A percentile compares a stretch with the other conserved stretches of the same genome.
Conservation (phyloP, 495 filamentous ascomycete genomes). For the Hypoxylon cercidicola region DNA sequence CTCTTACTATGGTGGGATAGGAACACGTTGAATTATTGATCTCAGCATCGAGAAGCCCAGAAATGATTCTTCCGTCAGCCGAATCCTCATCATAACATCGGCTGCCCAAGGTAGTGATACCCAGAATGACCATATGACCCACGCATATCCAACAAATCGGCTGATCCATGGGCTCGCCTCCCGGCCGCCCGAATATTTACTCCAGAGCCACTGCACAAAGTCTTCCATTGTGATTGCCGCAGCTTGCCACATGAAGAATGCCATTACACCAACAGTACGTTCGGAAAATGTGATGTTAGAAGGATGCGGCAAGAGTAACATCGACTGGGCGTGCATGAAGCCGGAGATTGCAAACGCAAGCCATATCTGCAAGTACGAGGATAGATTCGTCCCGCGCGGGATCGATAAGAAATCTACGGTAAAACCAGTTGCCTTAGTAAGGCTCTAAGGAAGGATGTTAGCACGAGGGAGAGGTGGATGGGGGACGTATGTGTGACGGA, state of each 20-base stretch:
- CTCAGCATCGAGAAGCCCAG: no score
- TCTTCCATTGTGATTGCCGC: conserved; percentile 9
- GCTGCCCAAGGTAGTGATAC: no score
- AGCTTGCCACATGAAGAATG: conserved; percentile 6
- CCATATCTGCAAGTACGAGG: conserved; percentile 4
- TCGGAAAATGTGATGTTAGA: not conserved
- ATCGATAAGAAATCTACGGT: conserved; percentile 1
- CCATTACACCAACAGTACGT: conserved; percentile 1
- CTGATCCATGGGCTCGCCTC: no score
- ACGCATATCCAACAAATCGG: no score
- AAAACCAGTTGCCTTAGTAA: conserved; percentile 1
- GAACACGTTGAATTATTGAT: no score
- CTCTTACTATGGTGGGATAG: no score
- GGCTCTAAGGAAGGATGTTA: conserved; percentile 2
- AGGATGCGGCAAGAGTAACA: conserved; percentile 2
- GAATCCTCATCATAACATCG: no score
- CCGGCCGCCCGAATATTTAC: no score
- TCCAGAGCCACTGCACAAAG: not conserved
- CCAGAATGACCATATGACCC: no score
- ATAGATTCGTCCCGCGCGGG: not conserved
- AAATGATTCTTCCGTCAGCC: no score
- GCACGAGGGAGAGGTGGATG: not conserved
- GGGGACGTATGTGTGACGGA: not conserved
- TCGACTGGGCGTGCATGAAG: conserved; percentile 4
- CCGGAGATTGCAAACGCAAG: conserved; percentile 6